These are phyloP conservation scores for Rubroshorea leprosula DNA, from an alignment of 345 rosid genomes.

Conservation along the genomic window DNA sequence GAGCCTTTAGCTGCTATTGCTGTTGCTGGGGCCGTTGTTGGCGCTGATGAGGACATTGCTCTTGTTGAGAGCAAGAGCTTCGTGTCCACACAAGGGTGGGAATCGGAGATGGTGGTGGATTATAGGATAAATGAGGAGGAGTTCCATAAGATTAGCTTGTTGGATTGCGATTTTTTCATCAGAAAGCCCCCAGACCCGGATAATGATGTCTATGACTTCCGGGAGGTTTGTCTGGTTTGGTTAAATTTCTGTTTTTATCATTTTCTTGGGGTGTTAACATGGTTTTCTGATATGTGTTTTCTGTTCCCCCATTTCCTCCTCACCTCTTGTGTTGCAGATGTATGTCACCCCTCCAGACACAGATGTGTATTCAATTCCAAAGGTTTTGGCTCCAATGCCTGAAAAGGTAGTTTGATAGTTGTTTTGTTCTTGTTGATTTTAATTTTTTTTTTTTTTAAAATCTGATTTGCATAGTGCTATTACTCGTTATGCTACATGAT, in stretches of 20 bases:
- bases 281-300: not conserved
- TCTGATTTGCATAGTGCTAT: too few relatives aligned
- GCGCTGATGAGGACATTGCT: conserved; percentile 51
- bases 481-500: too few relatives aligned
- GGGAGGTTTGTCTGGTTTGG: conserved; percentile 48
- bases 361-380: conserved; percentile 80
- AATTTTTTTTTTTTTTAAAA: too few relatives aligned
- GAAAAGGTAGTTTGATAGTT: conserved; percentile 46
- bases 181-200: conserved; percentile 95
- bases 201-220: conserved; percentile 85
- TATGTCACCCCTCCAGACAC: conserved; percentile 96
- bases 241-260: not conserved
- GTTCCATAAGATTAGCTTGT: conserved; percentile 73
- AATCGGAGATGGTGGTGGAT: conserved; percentile 81
- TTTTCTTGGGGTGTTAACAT: not conserved
- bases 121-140: conserved; percentile 90
- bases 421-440: too few relatives aligned
- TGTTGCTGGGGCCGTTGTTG: conserved; percentile 18
- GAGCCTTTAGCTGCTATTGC: conserved; percentile 46
- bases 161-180: conserved; percentile 92
- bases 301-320: too few relatives aligned
- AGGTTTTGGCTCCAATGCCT: conserved; percentile 87
- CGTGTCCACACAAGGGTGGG: conserved; percentile 76
- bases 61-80: conserved; percentile 71
- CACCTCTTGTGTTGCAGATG: conserved; percentile 68